Base-by-base conservation (phyloP, 805 yeast species). In the Scheffersomyces amazonensis region DNA sequence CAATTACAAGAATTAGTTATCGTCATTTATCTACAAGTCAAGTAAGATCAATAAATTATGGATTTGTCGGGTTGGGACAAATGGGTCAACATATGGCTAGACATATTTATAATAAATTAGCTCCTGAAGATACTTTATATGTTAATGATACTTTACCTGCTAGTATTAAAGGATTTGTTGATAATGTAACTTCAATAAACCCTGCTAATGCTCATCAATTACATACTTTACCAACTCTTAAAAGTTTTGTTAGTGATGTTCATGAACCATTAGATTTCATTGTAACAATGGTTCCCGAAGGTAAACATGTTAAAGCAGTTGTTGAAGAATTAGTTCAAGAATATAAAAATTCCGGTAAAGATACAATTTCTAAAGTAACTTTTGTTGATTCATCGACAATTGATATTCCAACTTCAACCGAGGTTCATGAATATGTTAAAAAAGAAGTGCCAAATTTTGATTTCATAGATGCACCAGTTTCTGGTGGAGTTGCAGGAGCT, bases 51-150 rank as follows among this genome's bases (percentile, higher is more conserved):
- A 40, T 45, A 16, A 55, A 47, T 32, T 75, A 69, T 47, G 81
- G 80, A 20, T 75, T 75, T 57, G 68, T 75, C 30, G 81, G 81
- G n/a, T 60, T 76, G 21, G 81, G 81, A 21, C 73, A 71, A 39
- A 75, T 75, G 81, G 78, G 81, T 36, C 72, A 67, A 36, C 73
- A 71, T 46, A 75, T 75, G 81, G 80, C 80, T 15, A 55, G 64
- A 40, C 77, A 75, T 46, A 58, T 76, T 21, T 63, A 68, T 48
- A 58, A 60, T 39, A 59, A 66, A 38, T 50, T 70, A 40, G 58
- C 56, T 27, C 54, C 66, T 1, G 37, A 44, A 11, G 79, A 75
- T 38, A 51, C 55, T 23, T 56, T 74, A 36, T 62, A 66, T 28
- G 74, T 76, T 8, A 64, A 64, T 47, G 81, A 75, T 49, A 58